phyloP scores from a whole-genome alignment of 192 early-diverging fungal species.

The Coemansia sp. region DNA sequence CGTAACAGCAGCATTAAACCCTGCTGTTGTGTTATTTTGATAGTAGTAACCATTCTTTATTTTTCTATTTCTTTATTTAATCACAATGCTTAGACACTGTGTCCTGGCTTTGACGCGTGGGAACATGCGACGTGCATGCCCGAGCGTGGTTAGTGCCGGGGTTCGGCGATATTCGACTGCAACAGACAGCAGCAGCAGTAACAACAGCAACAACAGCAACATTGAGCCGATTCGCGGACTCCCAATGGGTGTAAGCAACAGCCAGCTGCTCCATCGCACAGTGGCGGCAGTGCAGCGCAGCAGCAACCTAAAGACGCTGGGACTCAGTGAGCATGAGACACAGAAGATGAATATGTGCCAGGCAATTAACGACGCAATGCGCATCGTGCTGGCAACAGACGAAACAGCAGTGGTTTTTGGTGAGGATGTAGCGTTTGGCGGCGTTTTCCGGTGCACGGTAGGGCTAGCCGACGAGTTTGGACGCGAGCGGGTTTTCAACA shows the following conservation, averaged over 20 bases:
- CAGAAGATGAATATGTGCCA: conserved; percentile 92
- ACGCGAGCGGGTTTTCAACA: conserved; percentile 93
- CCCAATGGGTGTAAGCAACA: conserved; percentile 77
- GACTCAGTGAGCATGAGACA: conserved; percentile 59
- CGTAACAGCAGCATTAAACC: too few species aligned
- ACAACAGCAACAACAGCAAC: conserved; percentile 14
- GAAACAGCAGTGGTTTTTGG: conserved; percentile 93
- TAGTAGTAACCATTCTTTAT: too few species aligned
- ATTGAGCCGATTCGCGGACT: conserved; percentile 78
- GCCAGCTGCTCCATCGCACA: conserved; percentile 76
- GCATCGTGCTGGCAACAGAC: conserved; percentile 81
- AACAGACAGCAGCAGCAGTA: conserved; percentile 25
- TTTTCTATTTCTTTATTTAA: conserved; percentile 6
- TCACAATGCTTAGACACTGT: not conserved
- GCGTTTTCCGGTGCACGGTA: conserved; percentile 94
- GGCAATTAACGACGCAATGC: conserved; percentile 94
- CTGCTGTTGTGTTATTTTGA: too few species aligned
- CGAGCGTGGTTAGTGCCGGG: not conserved
- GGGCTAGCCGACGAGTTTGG: conserved; percentile 91
- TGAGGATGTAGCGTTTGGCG: conserved; percentile 97
- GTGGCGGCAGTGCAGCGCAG: conserved; percentile 68
- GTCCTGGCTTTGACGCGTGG: too few species aligned
- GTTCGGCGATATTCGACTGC: not conserved
- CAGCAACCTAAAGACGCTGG: conserved; percentile 65
- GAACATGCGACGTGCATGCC: too few species aligned